Evolutionary conservation across 257 asterid species (phyloP).

Genomic region (Coffea eugenioides): DNA sequence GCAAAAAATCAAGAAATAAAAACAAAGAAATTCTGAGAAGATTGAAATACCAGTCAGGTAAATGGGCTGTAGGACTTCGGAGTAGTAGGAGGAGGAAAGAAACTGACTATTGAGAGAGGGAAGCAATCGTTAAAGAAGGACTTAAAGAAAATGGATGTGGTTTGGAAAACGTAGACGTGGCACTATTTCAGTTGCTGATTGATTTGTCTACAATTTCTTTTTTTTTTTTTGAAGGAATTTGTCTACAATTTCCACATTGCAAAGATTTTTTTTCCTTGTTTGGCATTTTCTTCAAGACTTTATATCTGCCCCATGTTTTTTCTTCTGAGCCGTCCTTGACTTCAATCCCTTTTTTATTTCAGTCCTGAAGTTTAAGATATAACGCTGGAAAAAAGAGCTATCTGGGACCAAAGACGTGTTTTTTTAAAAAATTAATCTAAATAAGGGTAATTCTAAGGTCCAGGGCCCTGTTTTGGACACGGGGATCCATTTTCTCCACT

Average conservation of each 20-base stretch:
- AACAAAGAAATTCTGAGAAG: not conserved
- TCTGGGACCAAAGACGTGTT: no score
- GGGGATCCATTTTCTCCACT: no score
- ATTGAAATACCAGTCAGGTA: constrained; percentile 32
- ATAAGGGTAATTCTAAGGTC: no score
- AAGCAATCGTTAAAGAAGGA: constrained; percentile 3
- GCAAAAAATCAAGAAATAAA: not conserved
- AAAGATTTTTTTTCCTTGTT: constrained; percentile 26
- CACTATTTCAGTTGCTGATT: constrained; percentile 31
- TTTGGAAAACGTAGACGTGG: constrained; percentile 54
- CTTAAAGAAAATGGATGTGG: constrained; percentile 70
- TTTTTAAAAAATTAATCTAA: no score
- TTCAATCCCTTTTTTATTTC: not conserved
- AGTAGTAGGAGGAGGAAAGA: not conserved
- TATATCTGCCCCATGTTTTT: constrained; percentile 12
- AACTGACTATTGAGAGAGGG: not conserved
- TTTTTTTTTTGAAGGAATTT: not conserved
- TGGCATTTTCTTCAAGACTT: constrained; percentile 22
- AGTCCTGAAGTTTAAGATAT: not conserved
- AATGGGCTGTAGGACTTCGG: not conserved
- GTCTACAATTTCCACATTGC: constrained; percentile 1
- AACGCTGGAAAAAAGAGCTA: no score
- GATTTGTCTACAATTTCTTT: constrained; percentile 12
- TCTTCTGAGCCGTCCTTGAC: not conserved
- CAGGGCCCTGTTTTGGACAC: no score